Percentiles rank a stretch among this genome's conserved stretches.
phyloP scores from a whole-genome alignment of 148 eudicot species.

The Chenopodium album region DNA sequence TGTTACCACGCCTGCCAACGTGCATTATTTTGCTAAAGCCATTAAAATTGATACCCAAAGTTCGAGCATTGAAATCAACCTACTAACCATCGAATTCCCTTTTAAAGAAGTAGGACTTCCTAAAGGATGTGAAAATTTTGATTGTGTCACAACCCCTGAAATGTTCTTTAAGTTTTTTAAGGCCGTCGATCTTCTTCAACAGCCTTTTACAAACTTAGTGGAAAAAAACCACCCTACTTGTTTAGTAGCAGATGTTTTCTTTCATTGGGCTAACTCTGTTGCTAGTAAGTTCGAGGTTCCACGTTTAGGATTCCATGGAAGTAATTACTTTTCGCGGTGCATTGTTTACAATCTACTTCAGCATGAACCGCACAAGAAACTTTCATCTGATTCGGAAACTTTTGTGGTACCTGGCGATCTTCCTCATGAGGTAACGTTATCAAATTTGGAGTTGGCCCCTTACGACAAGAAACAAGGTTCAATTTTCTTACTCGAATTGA shows the following conservation, averaged over 20 bases:
- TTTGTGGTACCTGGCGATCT: slow-evolving; percentile 30
- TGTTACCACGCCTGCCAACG: slow-evolving; percentile 34
- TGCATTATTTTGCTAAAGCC: slow-evolving; percentile 9
- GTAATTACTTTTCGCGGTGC: slow-evolving; percentile 24
- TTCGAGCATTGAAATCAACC: neutral
- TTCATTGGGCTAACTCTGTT: slow-evolving; percentile 33
- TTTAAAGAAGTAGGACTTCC: slow-evolving; percentile 34
- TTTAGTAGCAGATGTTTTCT: slow-evolving; percentile 35
- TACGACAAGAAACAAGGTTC: slow-evolving; percentile 14
- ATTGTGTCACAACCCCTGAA: neutral
- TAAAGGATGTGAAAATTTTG: slow-evolving; percentile 31
- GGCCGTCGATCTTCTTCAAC: slow-evolving; percentile 24
- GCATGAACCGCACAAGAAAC: slow-evolving; percentile 13
- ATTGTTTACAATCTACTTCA: slow-evolving; percentile 5
- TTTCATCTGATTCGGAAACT: slow-evolving; percentile 27
- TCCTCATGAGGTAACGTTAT: slow-evolving; percentile 35
- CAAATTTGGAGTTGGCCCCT: slow-evolving; percentile 6
- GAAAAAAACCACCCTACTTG: slow-evolving; percentile 25
- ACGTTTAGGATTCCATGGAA: slow-evolving; percentile 33
- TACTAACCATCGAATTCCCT: slow-evolving; percentile 28
- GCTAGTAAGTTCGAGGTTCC: slow-evolving; percentile 31
- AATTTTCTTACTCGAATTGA: neutral
- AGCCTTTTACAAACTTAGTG: neutral
- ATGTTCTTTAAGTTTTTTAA: neutral
- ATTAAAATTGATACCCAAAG: slow-evolving; percentile 4